phyloP scores from a whole-genome alignment of 768 basidiomycete genomes.

The Naematelia aurantialba region DNA sequence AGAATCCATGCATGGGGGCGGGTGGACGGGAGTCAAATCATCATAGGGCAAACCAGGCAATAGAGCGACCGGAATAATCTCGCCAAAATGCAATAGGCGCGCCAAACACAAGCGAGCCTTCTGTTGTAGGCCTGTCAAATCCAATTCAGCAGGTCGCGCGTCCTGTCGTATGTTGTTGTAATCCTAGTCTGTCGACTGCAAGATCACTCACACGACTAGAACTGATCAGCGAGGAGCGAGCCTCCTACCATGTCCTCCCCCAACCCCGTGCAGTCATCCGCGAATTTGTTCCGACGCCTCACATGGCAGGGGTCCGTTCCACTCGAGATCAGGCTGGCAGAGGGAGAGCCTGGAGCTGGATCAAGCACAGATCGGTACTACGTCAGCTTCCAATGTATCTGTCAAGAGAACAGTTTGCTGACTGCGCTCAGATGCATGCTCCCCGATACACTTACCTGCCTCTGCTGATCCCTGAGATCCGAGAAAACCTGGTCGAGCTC shows the following conservation, averaged over 20 bases:
- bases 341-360: slow-evolving; percentile 83
- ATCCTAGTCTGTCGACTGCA: too few relatives aligned
- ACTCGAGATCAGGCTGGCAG: slow-evolving; percentile 80
- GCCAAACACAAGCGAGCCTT: too few relatives aligned
- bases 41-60: too few relatives aligned
- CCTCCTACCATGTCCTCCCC: slow-evolving; percentile 8
- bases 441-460: slow-evolving; percentile 92
- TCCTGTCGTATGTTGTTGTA: too few relatives aligned
- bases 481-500: slow-evolving; percentile 82
- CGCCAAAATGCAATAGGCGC: too few relatives aligned
- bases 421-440: slow-evolving; percentile 55
- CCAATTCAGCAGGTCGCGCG: too few relatives aligned
- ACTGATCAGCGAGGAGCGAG: background rate
- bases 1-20: too few relatives aligned
- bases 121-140: too few relatives aligned
- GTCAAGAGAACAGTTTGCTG: background rate
- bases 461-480: slow-evolving; percentile 80
- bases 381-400: slow-evolving; percentile 36
- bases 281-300: slow-evolving; percentile 72
- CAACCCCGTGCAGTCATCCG: slow-evolving; percentile 32
- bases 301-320: slow-evolving; percentile 90
- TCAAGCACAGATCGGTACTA: slow-evolving; percentile 90
- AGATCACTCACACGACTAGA: too few relatives aligned
- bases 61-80: too few relatives aligned
- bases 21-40: too few relatives aligned